Base-by-base conservation (phyloP, 1,139 yeast species). In the Kurtzmaniella natalensis region DNA sequence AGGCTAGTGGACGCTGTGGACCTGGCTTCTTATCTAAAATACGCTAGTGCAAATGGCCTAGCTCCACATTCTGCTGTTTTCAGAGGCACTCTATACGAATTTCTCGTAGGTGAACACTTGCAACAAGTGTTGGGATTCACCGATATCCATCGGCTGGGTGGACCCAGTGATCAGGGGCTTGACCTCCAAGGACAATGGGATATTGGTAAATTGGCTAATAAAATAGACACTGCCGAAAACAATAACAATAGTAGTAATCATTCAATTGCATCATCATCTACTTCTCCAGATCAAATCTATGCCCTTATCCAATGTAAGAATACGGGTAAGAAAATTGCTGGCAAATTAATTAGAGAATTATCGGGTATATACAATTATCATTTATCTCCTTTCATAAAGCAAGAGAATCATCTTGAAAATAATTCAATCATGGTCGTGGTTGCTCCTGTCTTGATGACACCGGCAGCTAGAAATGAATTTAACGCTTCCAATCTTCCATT, bases 131-230 rank as follows among this genome's bases (percentile, higher is more conserved):
- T 79, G 19, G 47, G 61, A 16, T 66, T 78, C 42, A 67, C 64
- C 37, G 64, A 70, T 36, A 33, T 68, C 29, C 34, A 51, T 4
- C 51, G 66, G 18, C 51, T 55, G 4, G 94, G 94, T 2, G 92
- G 94, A 0, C 64, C 85, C 0, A 73, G 74, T 40, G 95, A 85
- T 49, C 72, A 75, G 33, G 95, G 95, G 0, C 67, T 83, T 5
- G 95, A 85, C 52, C 60, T 84, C 1, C 57, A 69, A 10, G 86
- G 85, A 0, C 59, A 60, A 30, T 80, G 87, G 87, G 64, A 76
- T 37, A 49, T 79, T n/a, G n/a, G n/a, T n/a, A n/a, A n/a, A n/a
- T n/a, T n/a, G n/a, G n/a, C n/a, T n/a, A n/a, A n/a, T n/a, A n/a
- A n/a, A n/a, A n/a, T n/a, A n/a, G n/a, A n/a, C n/a, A n/a, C n/a